Base-by-base conservation (phyloP, 345 rosid species). In the Eucalyptus shirleyi region DNA sequence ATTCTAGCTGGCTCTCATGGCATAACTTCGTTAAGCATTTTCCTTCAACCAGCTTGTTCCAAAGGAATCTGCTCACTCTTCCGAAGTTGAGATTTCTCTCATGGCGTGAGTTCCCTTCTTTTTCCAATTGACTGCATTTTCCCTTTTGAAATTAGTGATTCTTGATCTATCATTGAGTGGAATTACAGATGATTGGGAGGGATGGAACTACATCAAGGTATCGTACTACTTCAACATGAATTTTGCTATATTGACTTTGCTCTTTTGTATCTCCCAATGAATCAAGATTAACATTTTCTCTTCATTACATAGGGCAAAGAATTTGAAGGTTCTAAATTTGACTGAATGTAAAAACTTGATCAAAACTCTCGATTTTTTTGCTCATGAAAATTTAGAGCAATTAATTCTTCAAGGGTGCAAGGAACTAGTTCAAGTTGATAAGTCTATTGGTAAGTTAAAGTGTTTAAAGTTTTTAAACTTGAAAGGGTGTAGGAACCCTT, bases 351-450 rank as follows among this genome's bases (percentile, higher is more conserved):
- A 1, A 47, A 47, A 47, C 50, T 47, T 47, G 13, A 2, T 0
- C 0, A 1, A 4, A 1, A 12, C 50, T 47, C 14, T 1, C 0
- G 14, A 47, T 5, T 47, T 47, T 47, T 47, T 14, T 47, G 0
- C 50, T 12, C 14, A 12, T 1, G 5, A 47, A 47, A 4, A 12
- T 47, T 47, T 47, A 12, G 50, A 47, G 14, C 14, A 4, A 47
- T 1, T 47, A 14, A 47, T 47, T 47, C 50, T 47, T 47, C 50
- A 12, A 47, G 1, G 50, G 14, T 47, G 50, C 50, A 2, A 2
- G 3, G 2, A 47, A 47, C 14, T 47, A 14, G 50, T 47, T 47
- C 50, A 4, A 47, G 10, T 47, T 47, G 50, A 47, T 11, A 47
- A 1, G 50, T 47, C 50, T 47, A 47, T 47, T 47, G 50, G 50